Evolutionary conservation across 2,329 filamentous ascomycete species (phyloP), one percentile per base, ranked within the genome.

Genomic region (Sphaerulina vaccinii): DNA sequence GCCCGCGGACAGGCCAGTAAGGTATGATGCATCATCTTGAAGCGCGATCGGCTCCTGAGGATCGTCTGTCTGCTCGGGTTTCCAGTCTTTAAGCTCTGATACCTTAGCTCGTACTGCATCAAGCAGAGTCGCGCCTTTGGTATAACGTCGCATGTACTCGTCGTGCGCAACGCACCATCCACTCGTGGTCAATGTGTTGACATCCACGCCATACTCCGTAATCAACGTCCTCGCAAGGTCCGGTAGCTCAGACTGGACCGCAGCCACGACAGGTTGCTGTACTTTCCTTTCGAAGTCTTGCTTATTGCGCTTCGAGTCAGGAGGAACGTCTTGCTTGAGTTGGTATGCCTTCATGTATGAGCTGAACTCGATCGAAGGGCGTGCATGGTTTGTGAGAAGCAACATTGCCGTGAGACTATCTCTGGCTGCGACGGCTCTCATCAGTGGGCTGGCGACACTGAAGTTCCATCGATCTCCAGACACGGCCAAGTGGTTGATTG

Each of bases 221-320:
- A 95, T 65, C 2, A 95, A 75, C 35, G 79, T 71, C 3, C 81
- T 62, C 1, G 81, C 82, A 5, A 83, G 64, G 0, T 75, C 70
- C n/a, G 71, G 68, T 62, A 83, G 52, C 61, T 81, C 77, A 6
- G 68, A 63, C 71, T 77, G 11, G 3, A 79, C 69, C 2, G 89
- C 88, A 3, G 76, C 52, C 8, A 90, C 74, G 11, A 93, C 71
- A 0, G 89, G 88, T 62, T 92, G 88, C 48, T 80, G 74, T 9
- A 79, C 63, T 1, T 60, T 65, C 5, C 67, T 54, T 3, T 74
- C 66, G 65, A 83, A 88, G 0, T 61, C 59, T 1, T 68, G 67
- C 51, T 77, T 69, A 49, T 83, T 83, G 0, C 67, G 43, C 18
- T 85, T 79, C 1, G 75, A 56, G 40, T 65, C 60, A 39, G 49